Conservation (phyloP, 306 rosid genomes). For the Cyclanthera cordifolia region DNA sequence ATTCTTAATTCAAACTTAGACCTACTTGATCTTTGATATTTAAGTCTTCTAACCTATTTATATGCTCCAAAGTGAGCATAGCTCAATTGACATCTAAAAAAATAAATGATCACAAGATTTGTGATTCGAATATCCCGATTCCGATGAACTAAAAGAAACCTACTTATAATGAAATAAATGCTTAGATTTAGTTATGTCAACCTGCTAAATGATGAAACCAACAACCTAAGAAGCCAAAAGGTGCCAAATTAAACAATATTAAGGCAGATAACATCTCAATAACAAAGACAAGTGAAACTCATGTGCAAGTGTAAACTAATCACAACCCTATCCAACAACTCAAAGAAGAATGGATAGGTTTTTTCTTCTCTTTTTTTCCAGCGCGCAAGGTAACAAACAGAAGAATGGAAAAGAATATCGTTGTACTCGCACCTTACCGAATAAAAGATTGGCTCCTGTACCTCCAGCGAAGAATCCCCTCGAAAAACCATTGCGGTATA, state of each 20-base stretch:
- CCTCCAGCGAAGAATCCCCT: not conserved
- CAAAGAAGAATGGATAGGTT: constrained; percentile 1
- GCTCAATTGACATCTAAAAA: too few species aligned
- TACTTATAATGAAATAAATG: not conserved
- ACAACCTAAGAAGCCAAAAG: not conserved
- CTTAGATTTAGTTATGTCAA: not conserved
- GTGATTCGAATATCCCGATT: too few species aligned
- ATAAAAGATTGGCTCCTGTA: not conserved
- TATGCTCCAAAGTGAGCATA: too few species aligned
- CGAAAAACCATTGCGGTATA: constrained; percentile 1
- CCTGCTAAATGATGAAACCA: not conserved
- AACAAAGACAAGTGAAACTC: not conserved
- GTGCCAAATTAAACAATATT: not conserved
- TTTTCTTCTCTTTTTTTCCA: not conserved
- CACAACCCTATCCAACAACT: not conserved
- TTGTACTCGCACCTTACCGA: not conserved
- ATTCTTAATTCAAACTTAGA: too few species aligned
- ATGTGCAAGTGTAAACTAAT: not conserved
- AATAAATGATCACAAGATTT: too few species aligned
- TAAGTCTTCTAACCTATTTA: too few species aligned
- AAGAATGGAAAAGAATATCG: not conserved
- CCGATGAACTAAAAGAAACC: too few species aligned
- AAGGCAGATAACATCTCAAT: not conserved
- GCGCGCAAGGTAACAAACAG: not conserved
- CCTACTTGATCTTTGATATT: too few species aligned